Base-by-base conservation (phyloP, 2,329 filamentous ascomycete species). In the Talaromyces sp. region DNA sequence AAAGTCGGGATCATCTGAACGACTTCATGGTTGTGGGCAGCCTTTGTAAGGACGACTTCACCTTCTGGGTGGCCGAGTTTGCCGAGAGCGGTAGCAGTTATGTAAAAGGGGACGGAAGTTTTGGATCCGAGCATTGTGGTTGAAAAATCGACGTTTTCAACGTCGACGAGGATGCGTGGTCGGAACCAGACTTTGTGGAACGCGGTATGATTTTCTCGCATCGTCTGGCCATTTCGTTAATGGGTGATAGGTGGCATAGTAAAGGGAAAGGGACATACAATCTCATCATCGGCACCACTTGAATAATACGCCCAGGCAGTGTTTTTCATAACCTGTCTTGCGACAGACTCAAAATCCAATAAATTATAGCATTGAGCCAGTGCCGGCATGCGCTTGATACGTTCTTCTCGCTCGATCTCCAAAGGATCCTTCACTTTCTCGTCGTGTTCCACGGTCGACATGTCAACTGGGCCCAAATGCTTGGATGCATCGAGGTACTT, bases 141-240 rank as follows among this genome's bases (percentile, higher is more conserved):
- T 36, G 84, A 85, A 70, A 89, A 85, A 73, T 97, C 90, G 61
- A 99, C 83, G 21, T 89, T 82, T 71, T 92, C 89, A 36, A 99
- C 94, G 69, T 99, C 88, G 55, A 96, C 85, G 57, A 99, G 85
- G 57, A 99, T 80, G 63, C 86, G 87, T 3, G 94, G 94, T 21
- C 94, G 86, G 80, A 99, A 97, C 93, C 94, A 89, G 75, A 97
- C 95, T 72, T 95, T 92, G 78, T 99, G 94, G 78, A 91, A 99
- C 46, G 94, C 94, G 46, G 84, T 85, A 77, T 97, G 93, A 77
- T 99, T 99, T 76, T 97, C 93, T 63, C 93, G 86, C 80, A 97
- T 81, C 0, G 94, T 97, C 89, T 95, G 64, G 15, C 3, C 33
- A 35, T 2, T 10, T 35, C 3, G n/a, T n/a, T n/a, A n/a, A n/a